Evolutionary conservation across 2,329 filamentous ascomycete genomes (phyloP).

Genomic region (Spiromastix sp.): DNA sequence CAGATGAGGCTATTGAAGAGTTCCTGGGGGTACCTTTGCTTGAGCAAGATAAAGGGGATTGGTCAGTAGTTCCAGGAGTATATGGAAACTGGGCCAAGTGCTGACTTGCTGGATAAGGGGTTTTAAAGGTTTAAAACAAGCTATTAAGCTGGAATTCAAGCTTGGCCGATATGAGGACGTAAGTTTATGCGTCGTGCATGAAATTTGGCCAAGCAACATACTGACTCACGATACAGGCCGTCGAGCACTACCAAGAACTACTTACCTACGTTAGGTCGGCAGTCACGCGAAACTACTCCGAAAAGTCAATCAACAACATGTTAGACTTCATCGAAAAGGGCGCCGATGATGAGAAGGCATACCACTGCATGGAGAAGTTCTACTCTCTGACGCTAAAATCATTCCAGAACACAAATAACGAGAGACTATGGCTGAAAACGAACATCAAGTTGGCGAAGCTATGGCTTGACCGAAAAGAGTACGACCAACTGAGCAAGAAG

Average conservation of each 20-base stretch:
- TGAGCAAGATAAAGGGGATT: slow-evolving; percentile 88
- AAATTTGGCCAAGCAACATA: slow-evolving; percentile 7
- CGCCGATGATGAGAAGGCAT: slow-evolving; percentile 60
- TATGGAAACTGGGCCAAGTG: background rate
- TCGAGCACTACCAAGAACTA: slow-evolving; percentile 86
- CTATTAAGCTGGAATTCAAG: slow-evolving; percentile 88
- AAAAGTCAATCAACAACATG: slow-evolving; percentile 99
- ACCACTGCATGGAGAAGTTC: slow-evolving; percentile 83
- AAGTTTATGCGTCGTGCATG: slow-evolving; percentile 5
- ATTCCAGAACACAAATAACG: slow-evolving; percentile 96
- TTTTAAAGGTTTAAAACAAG: slow-evolving; percentile 96
- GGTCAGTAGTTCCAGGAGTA: slow-evolving; percentile 39
- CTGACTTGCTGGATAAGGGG: slow-evolving; percentile 41
- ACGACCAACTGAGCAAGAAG: slow-evolving; percentile 67
- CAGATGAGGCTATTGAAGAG: slow-evolving; percentile 79
- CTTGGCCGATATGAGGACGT: slow-evolving; percentile 81
- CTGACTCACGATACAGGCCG: slow-evolving; percentile 49
- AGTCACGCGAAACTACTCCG: slow-evolving; percentile 94
- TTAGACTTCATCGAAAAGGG: slow-evolving; percentile 94
- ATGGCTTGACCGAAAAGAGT: slow-evolving; percentile 85
- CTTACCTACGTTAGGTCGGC: slow-evolving; percentile 95
- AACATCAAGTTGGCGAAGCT: slow-evolving; percentile 93
- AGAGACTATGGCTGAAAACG: slow-evolving; percentile 93
- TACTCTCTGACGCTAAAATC: slow-evolving; percentile 88
- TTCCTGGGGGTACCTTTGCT: slow-evolving; percentile 80